These are phyloP conservation scores for Trichoderma semiorbis DNA, from an alignment of 2,329 filamentous ascomycete species.

Conservation along the genomic window DNA sequence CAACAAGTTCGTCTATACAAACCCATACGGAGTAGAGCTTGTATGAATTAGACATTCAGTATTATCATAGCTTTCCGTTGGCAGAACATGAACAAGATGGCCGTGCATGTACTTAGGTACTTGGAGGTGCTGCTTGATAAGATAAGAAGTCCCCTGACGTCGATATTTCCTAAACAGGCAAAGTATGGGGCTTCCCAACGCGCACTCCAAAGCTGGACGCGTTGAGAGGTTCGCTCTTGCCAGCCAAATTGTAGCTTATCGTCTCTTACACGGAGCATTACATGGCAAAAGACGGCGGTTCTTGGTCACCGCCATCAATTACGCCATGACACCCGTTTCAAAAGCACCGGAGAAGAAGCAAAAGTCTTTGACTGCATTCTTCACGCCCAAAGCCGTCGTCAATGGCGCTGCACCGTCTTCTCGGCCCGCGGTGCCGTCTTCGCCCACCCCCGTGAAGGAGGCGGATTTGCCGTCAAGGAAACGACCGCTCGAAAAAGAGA, in stretches of 20 bases:
- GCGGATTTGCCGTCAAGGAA: slow-evolving; percentile 41
- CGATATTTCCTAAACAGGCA: background rate
- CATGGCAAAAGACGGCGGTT: background rate
- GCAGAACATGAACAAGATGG: background rate
- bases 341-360: slow-evolving; percentile 61
- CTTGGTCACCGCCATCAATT: background rate
- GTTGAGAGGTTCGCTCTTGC: slow-evolving; percentile 8
- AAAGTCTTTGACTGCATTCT: slow-evolving; percentile 82
- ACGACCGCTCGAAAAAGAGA: slow-evolving; percentile 49
- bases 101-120: background rate
- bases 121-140: background rate
- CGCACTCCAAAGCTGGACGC: slow-evolving; percentile 2
- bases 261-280: background rate
- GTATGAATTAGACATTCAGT: background rate
- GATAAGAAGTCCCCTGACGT: slow-evolving; percentile 17
- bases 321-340: slow-evolving; percentile 34
- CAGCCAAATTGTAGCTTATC: background rate
- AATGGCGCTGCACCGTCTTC: slow-evolving; percentile 43
- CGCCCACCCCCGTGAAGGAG: slow-evolving; percentile 27
- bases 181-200: slow-evolving; percentile 12
- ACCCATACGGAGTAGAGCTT: background rate
- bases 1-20: background rate
- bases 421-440: slow-evolving; percentile 27
- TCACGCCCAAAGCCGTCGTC: slow-evolving; percentile 58
- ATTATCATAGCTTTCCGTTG: background rate